A percentile compares a stretch with the other conserved stretches of the same genome.
These are phyloP conservation scores for Cutaneotrichosporon curvatum DNA, from an alignment of 1,284 basidiomycete genomes.

Conservation along the genomic window DNA sequence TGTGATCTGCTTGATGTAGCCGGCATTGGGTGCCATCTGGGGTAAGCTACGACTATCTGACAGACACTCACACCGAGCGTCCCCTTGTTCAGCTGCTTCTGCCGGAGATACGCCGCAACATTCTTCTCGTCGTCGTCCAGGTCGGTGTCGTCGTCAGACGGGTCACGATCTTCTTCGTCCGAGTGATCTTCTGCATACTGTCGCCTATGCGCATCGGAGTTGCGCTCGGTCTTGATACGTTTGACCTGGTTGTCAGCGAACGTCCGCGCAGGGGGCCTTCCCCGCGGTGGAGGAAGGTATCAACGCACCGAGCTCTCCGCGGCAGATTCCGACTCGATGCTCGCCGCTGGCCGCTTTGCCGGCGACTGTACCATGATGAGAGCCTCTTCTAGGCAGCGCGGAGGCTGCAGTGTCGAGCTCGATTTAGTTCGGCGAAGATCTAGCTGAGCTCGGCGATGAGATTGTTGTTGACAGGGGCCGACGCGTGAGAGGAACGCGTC, in stretches of 20 bases:
- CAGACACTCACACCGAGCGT: constrained; percentile 1
- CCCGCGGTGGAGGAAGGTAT: too few species aligned
- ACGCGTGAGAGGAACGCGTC: too few species aligned
- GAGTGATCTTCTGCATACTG: neutral
- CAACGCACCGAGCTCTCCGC: neutral
- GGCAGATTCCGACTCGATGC: neutral
- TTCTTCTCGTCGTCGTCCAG: constrained; percentile 17
- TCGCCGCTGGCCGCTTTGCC: constrained; percentile 1
- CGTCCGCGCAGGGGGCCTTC: too few species aligned
- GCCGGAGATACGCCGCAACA: neutral
- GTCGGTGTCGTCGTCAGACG: constrained; percentile 4
- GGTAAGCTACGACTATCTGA: neutral
- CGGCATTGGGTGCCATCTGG: constrained; percentile 47
- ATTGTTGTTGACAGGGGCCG: neutral
- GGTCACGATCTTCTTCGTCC: constrained; percentile 10
- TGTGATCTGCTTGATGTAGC: constrained; percentile 78
- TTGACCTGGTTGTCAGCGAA: constrained; percentile 13
- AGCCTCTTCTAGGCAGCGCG: too few species aligned
- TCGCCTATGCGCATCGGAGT: neutral
- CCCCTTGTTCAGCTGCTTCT: neutral
- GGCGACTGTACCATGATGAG: neutral
- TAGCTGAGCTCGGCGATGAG: neutral
- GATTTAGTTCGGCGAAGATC: neutral
- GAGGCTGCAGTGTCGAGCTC: too few species aligned
- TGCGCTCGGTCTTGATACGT: constrained; percentile 22